phyloP scores from a whole-genome alignment of 495 filamentous ascomycete species.

The Xylaria scruposa region DNA sequence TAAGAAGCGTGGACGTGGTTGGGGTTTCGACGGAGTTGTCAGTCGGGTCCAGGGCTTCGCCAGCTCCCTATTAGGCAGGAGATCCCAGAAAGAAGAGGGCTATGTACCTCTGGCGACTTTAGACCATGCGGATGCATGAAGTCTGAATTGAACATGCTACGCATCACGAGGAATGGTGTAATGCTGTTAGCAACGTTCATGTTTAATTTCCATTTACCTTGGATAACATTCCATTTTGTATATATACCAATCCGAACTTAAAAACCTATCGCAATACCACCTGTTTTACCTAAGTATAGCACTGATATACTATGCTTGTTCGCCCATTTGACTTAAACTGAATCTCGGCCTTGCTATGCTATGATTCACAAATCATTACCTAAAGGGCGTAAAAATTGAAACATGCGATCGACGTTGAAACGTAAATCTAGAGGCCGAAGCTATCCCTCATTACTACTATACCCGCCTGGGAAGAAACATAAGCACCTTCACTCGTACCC shows the following conservation, averaged over 20 bases:
- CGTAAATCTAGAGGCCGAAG: too few species aligned
- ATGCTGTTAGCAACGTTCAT: not conserved
- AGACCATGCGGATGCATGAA: slow-evolving; percentile 43
- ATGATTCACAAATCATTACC: not conserved
- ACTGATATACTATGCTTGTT: not conserved
- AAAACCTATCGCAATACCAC: not conserved
- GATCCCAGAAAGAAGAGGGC: slow-evolving; percentile 56
- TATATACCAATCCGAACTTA: slow-evolving; percentile 23
- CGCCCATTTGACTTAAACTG: not conserved
- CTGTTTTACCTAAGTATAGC: not conserved
- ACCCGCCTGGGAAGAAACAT: not conserved
- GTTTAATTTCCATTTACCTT: not conserved
- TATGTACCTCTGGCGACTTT: slow-evolving; percentile 64
- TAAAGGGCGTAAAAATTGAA: not conserved
- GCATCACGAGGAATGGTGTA: slow-evolving; percentile 6
- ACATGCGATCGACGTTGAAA: not conserved
- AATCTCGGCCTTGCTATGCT: not conserved
- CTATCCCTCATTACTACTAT: not conserved
- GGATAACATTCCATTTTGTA: slow-evolving; percentile 14
- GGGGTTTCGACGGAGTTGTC: slow-evolving; percentile 51
- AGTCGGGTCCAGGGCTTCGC: slow-evolving; percentile 48
- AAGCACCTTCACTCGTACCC: too few species aligned
- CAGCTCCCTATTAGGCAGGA: slow-evolving; percentile 41
- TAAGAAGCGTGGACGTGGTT: slow-evolving; percentile 52
- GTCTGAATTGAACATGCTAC: slow-evolving; percentile 9